These are phyloP conservation scores for Umbelopsis sp. DNA, from an alignment of 371 early-diverging fungal genomes.

Conservation along the genomic window DNA sequence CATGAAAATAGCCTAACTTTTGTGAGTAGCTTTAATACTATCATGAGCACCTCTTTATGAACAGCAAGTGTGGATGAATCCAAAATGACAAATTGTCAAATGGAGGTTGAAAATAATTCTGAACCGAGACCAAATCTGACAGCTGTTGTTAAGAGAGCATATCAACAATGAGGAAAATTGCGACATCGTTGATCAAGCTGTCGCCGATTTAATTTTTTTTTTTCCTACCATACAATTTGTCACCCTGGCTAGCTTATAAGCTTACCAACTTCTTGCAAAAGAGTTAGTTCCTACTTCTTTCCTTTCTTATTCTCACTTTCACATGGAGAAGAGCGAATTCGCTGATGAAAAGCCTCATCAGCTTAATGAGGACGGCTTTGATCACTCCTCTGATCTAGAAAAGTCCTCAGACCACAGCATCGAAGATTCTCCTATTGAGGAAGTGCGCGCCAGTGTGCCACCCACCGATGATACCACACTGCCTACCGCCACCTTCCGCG, in stretches of 20 bases:
- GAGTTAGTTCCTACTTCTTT: neutral
- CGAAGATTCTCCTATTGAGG: constrained; percentile 75
- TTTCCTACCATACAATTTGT: neutral
- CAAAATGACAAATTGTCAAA: too few relatives aligned
- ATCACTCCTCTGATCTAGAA: constrained; percentile 1
- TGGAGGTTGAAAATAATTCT: too few relatives aligned
- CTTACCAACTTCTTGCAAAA: neutral
- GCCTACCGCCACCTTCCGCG: constrained; percentile 78
- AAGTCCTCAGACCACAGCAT: neutral
- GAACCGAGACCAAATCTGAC: too few relatives aligned
- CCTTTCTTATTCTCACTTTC: neutral
- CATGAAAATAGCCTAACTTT: too few relatives aligned
- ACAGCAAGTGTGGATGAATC: too few relatives aligned
- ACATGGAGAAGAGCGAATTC: constrained; percentile 2
- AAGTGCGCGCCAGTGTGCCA: constrained; percentile 67
- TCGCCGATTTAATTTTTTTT: constrained; percentile 15
- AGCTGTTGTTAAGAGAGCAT: neutral
- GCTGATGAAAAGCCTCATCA: neutral
- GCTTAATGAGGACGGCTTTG: neutral
- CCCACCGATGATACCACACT: constrained; percentile 67
- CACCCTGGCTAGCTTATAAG: neutral
- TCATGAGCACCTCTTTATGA: too few relatives aligned
- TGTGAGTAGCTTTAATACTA: too few relatives aligned
- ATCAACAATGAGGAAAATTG: constrained; percentile 6
- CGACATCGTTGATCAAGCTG: constrained; percentile 3